These are phyloP conservation scores for Globisporangium iwayamae DNA, from an alignment of 352 stramenopile genomes.

Conservation along the genomic window DNA sequence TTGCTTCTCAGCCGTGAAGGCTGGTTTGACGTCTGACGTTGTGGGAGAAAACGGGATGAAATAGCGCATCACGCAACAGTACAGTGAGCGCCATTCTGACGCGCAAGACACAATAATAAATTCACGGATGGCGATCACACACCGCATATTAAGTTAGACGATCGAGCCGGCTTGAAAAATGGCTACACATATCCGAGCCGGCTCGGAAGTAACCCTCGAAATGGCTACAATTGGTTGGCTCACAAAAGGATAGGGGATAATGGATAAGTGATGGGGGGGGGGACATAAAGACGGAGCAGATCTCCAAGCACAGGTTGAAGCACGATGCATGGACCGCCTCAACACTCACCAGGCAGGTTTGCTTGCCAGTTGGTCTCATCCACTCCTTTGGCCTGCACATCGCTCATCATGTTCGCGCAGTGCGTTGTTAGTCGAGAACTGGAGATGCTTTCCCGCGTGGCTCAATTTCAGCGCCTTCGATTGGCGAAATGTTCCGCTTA, in stretches of 20 bases:
- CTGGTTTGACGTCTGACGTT: background rate
- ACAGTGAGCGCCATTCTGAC: no score
- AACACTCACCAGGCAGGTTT: slow-evolving; percentile 5
- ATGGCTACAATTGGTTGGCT: background rate
- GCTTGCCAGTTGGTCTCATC: no score
- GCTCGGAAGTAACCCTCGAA: background rate
- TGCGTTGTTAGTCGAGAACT: no score
- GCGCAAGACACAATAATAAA: background rate
- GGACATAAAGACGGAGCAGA: background rate
- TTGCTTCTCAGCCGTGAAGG: background rate
- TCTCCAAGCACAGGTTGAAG: background rate
- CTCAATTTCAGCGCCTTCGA: no score
- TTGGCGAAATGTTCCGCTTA: no score
- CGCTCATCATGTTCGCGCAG: no score
- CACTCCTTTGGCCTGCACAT: background rate
- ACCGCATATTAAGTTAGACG: background rate
- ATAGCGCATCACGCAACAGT: no score
- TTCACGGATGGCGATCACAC: background rate
- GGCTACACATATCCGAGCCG: background rate
- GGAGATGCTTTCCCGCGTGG: no score
- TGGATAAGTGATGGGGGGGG: slow-evolving; percentile 1
- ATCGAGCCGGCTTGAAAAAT: background rate
- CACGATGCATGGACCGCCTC: background rate
- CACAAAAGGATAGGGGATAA: background rate
- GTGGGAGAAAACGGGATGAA: background rate